Base-by-base conservation (phyloP, 805 yeast genomes). In the Yarrowia sp. region DNA sequence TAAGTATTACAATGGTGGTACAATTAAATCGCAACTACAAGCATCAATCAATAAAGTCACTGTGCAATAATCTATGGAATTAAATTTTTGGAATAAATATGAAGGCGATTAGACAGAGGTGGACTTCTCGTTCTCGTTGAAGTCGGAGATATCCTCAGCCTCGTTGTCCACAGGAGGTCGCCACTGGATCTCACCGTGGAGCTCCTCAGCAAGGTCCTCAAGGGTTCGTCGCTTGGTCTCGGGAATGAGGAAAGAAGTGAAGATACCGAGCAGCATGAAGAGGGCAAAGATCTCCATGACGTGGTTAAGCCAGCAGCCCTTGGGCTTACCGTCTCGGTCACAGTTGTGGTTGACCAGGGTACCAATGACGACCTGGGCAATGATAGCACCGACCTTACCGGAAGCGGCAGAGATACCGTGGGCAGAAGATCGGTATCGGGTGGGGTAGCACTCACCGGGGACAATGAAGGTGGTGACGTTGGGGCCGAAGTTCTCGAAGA, bases 261-360 rank as follows among this genome's bases (percentile, higher is more conserved):
- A 76, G 68, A 84, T 68, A 79, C 97, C 97, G 56, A 85, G 68
- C 77, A 90, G 80, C 97, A 90, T 90, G 83, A 90, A 90, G 62
- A 90, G 80, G 19, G 97, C 96, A 74, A 88, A 90, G 73, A 90
- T 90, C 79, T 90, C 91, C 96, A 90, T 90, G 67, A 90, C 96
- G 69, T 90, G 96, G 44, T 90, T 90, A 74, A 90, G 81, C 86
- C 83, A 90, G 84, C 96, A 90, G 27, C 61, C 61, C 78, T 84
- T 83, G 35, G 72, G 72, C 64, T 82, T 73, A 63, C 79, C 80
- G 56, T 77, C 76, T 13, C 25, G 24, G 35, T 90, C 77, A 83
- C 96, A 90, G 66, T 83, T 81, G 75, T 87, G 93, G 80, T 87
- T 80, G 63, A 86, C 81, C 70, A 90, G 81, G 66, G 96, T 89